Evolutionary conservation across 495 filamentous ascomycete genomes (phyloP), one percentile per base, ranked within the genome.

Genomic region (Penicillium alfredii): DNA sequence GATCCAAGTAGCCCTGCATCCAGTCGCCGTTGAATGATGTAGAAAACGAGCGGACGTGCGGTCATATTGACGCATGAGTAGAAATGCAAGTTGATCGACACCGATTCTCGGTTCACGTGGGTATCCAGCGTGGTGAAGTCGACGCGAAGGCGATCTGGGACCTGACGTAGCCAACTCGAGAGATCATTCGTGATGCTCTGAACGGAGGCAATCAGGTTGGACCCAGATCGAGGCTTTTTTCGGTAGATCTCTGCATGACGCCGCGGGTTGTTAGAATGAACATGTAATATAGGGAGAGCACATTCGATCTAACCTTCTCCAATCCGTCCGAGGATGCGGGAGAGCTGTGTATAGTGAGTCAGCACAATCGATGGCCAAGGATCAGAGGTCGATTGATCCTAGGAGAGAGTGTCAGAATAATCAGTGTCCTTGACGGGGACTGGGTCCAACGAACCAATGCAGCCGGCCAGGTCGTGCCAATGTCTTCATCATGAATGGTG

Each of bases 51-150:
- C 0, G 69, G 69, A 2, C 69, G 53, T 2, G 61, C 65, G 1
- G 67, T 72, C 69, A 72, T 72, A 36, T 71, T 73, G 34, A 73
- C 56, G 48, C 69, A 73, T 5, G 66, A 68, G 38, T 71, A 70
- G 38, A 72, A 73, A 42, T 73, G 68, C 22, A 67, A 38, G 31
- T 67, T 64, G 1, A 68, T 66, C 2, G 64, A 69, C 10, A 71
- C 66, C 13, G 55, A 62, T 43, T 70, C 69, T 8, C 69, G 64
- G 26, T 57, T 64, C 12, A 63, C 47, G 14, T 51, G 45, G 1
- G 30, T 46, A 10, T 59, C 55, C 8, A 69, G 60, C n/a, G 50
- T 55, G 4, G 44, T 48, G 11, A 68, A 67, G 29, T 68, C 60
- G 28, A 71, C 63, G 4, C 66, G 64, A 6, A 73, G 55, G 12